Evolutionary conservation across 2,329 filamentous ascomycete species (phyloP).

Genomic region (Ascochyta rabiei): DNA sequence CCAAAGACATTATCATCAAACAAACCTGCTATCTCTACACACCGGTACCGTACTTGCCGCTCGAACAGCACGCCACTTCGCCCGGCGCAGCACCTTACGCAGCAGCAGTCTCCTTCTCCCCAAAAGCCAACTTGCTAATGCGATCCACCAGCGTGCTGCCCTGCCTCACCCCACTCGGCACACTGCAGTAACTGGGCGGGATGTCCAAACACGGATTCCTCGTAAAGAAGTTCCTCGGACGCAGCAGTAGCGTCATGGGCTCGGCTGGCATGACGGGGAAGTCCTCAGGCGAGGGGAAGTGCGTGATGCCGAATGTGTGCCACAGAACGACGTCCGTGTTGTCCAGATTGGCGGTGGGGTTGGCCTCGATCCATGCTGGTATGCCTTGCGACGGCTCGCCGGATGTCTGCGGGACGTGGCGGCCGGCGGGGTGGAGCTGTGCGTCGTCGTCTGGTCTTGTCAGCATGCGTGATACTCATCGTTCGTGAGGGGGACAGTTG

Average conservation of each 20-base stretch:
- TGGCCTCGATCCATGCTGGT: conserved; percentile 74
- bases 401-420: conserved; percentile 86
- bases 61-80: conserved; percentile 22
- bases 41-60: conserved; percentile 29
- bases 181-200: conserved; percentile 74
- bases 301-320: conserved; percentile 91
- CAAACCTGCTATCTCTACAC: conserved; percentile 1
- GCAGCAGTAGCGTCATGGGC: conserved; percentile 79
- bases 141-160: conserved; percentile 56
- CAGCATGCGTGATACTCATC: conserved; percentile 4
- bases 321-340: conserved; percentile 89
- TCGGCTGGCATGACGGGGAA: conserved; percentile 87
- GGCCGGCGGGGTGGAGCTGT: conserved; percentile 83
- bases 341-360: conserved; percentile 71
- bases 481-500: background rate
- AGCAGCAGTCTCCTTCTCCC: conserved; percentile 39
- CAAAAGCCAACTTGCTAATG: conserved; percentile 57
- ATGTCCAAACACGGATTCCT: conserved; percentile 82
- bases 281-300: conserved; percentile 88
- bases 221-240: conserved; percentile 82
- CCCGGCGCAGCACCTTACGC: conserved; percentile 2
- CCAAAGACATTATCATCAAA: too few species aligned
- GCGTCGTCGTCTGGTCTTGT: conserved; percentile 70
- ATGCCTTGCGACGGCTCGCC: conserved; percentile 77
- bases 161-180: conserved; percentile 70